phyloP scores from a whole-genome alignment of 306 rosid species.

The Gastrolobium villosum region DNA sequence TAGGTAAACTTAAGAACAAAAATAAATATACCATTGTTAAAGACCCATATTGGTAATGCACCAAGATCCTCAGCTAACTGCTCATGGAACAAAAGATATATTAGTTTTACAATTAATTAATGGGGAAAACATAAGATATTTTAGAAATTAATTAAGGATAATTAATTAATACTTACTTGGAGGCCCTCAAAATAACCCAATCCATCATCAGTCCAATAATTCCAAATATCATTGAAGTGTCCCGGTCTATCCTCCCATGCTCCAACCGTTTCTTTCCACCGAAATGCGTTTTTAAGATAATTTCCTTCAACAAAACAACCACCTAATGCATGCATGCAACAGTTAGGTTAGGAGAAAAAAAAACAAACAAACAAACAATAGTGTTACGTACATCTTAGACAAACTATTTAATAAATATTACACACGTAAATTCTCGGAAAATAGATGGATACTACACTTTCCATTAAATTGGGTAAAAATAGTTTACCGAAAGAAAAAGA shows the following conservation, averaged over 20 bases:
- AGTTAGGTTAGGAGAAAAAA: too few species aligned
- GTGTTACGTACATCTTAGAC: too few species aligned
- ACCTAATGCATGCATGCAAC: constrained; percentile 45
- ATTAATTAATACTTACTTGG: constrained; percentile 54
- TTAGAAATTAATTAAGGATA: neutral
- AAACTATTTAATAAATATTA: neutral
- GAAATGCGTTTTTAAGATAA: constrained; percentile 85
- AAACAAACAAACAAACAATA: too few species aligned
- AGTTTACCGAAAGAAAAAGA: too few species aligned
- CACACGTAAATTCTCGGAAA: constrained; percentile 38
- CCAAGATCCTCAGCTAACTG: constrained; percentile 78
- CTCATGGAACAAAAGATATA: neutral
- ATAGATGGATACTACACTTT: too few species aligned
- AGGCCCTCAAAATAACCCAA: constrained; percentile 26
- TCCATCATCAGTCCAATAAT: constrained; percentile 45
- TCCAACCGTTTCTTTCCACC: constrained; percentile 81
- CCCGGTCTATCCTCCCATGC: constrained; percentile 88
- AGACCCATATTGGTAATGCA: constrained; percentile 2
- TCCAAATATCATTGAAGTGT: constrained; percentile 85
- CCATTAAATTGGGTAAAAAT: too few species aligned
- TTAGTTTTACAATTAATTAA: neutral
- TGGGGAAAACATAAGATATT: neutral
- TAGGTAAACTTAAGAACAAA: too few species aligned
- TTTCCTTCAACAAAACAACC: constrained; percentile 85
- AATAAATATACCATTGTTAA: constrained; percentile 63